These are phyloP conservation scores for Trypanosomatidae sp. DNA, from an alignment of 208 protist genomes.

Conservation along the genomic window DNA sequence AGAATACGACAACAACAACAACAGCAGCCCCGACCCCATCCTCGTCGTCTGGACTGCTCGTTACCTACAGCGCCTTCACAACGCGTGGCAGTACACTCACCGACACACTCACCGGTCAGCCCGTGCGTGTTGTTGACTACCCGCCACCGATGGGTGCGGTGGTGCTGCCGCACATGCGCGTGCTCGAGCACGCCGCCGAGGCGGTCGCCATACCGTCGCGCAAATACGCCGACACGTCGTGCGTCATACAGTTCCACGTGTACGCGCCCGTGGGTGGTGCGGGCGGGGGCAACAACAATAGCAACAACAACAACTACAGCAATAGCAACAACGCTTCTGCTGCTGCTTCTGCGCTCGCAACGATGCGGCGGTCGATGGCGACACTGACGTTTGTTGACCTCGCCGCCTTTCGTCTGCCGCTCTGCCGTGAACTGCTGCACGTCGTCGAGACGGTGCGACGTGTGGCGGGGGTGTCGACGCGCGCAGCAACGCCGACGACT, in stretches of 20 bases:
- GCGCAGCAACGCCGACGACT: too few species aligned
- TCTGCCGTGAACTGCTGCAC: conserved; percentile 52
- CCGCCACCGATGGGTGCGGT: conserved; percentile 56
- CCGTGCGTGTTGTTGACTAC: conserved; percentile 56
- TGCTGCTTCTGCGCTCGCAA: too few species aligned
- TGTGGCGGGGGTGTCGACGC: conserved; percentile 35
- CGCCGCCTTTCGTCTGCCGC: conserved; percentile 42
- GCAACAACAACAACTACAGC: too few species aligned
- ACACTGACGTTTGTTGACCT: conserved; percentile 84
- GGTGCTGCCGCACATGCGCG: conserved; percentile 52
- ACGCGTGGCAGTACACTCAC: conserved; percentile 41
- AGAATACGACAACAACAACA: not conserved
- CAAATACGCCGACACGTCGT: conserved; percentile 67
- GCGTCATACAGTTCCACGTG: conserved; percentile 78
- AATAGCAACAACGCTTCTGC: too few species aligned
- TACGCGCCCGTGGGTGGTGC: conserved; percentile 57
- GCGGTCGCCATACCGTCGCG: conserved; percentile 51
- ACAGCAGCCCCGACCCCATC: not conserved
- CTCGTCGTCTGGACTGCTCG: conserved; percentile 23
- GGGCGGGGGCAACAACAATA: too few species aligned
- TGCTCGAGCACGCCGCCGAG: conserved; percentile 28
- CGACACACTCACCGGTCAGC: conserved; percentile 38
- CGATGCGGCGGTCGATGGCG: conserved; percentile 63
- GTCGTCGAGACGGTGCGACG: conserved; percentile 53
- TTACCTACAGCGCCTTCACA: conserved; percentile 74